Base-by-base conservation (phyloP, 805 yeast genomes). In the Nakazawaea holstii region DNA sequence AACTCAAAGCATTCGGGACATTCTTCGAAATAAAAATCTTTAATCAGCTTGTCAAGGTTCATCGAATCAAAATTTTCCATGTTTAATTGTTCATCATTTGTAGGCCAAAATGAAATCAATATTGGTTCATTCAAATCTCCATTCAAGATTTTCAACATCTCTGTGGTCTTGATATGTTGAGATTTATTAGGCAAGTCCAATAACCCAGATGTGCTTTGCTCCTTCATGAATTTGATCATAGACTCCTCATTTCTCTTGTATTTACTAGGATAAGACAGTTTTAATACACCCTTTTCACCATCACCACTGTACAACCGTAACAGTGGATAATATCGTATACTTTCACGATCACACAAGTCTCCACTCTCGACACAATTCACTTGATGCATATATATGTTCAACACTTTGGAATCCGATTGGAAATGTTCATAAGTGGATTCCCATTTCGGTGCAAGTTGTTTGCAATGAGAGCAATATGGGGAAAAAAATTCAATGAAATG, bases 381-480 rank as follows among this genome's bases (percentile, higher is more conserved):
- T 59, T 87, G 92, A 49, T 79, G 73, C 73, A 90, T 76, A 17
- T 70, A 70, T 13, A 84, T 70, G 2, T 71, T 70, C 43, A 76
- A 54, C 8, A 64, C 55, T 14, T 67, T 59, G 39, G 74, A 73
- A 35, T 77, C 81, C 8, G 64, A 60, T 33, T 72, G 62, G 55
- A 78, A 75, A 4, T 64, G 61, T 24, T 68, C 56, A 66, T 79
- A 87, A 0, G 92, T 76, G 48, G 74, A 70, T 49, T 80, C 76
- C 97, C 98, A 94, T 7, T 68, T 73, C 1, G 99, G 98, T 2
- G 87, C 94, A 45, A 94, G 67, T 7, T 67, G 71, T 52, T 69
- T 75, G 67, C 99, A 94, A 65, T 92, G 98, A 7, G 69, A 62
- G 62, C 99, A 94, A 58, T 83, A 83, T 0, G 99, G 99, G 30